A percentile compares a stretch with the other conserved stretches of the same genome.
Conservation (phyloP, 148 eudicot species). For the Rhododendron simsii region DNA sequence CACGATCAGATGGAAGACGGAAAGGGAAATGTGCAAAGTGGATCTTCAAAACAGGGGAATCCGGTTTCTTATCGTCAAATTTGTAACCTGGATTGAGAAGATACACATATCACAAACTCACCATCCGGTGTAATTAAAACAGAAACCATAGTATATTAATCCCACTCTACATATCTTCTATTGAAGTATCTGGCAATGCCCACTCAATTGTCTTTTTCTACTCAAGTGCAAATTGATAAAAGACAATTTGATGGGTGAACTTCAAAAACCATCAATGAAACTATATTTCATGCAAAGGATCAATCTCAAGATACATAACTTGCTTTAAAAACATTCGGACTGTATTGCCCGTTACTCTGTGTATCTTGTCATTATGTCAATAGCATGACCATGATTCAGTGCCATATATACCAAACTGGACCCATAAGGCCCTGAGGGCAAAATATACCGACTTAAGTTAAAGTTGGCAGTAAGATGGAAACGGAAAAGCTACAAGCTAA, state of each 20-base stretch:
- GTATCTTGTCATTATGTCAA: neutral
- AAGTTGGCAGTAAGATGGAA: neutral
- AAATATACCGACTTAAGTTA: neutral
- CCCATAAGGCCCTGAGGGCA: neutral
- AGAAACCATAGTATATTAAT: neutral
- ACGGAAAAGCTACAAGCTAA: neutral
- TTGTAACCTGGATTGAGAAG: conserved; percentile 61
- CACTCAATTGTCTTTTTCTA: too few species aligned
- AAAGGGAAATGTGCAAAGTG: conserved; percentile 91
- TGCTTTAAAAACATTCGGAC: neutral
- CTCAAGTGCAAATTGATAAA: neutral
- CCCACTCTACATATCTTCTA: too few species aligned
- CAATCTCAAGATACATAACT: neutral
- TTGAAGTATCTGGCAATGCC: neutral
- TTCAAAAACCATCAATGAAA: neutral
- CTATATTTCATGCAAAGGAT: neutral
- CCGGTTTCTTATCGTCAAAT: conserved; percentile 77
- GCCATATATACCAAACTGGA: neutral
- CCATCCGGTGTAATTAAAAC: neutral
- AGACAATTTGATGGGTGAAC: neutral
- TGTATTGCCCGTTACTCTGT: neutral
- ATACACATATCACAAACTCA: conserved; percentile 1
- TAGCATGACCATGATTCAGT: neutral
- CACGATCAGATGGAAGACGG: conserved; percentile 49
- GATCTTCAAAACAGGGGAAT: conserved; percentile 54